A percentile compares a stretch with the other conserved stretches of the same genome.
Conservation (phyloP, 148 eudicot genomes). For the Tetragonia tetragonoides region DNA sequence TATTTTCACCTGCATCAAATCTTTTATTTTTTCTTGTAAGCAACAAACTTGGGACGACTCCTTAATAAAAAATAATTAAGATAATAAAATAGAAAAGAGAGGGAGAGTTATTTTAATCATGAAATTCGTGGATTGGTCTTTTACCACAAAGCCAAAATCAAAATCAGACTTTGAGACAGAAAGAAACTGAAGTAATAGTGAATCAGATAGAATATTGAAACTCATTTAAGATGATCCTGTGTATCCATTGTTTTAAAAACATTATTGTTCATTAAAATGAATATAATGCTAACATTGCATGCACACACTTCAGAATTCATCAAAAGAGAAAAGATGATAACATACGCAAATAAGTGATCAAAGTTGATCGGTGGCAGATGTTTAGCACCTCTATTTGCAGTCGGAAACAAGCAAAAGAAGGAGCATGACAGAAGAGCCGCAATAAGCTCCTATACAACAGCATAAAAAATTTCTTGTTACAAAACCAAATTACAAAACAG, state of each 20-base stretch:
- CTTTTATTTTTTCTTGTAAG: not conserved
- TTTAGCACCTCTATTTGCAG: conserved; percentile 59
- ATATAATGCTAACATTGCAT: not conserved
- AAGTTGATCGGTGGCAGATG: conserved; percentile 88
- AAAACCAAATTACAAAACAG: not conserved
- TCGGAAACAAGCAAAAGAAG: conserved; percentile 90
- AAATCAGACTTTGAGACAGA: not conserved
- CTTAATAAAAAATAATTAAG: not conserved
- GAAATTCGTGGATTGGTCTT: not conserved
- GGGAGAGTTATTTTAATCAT: not conserved
- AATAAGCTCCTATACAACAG: conserved; percentile 69
- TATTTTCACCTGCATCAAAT: not conserved
- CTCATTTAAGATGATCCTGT: not conserved
- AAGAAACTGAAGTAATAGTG: not conserved
- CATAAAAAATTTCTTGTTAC: conserved; percentile 7
- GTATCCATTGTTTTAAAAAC: too few relatives aligned
- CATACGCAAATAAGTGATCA: conserved; percentile 89
- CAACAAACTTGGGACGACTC: not conserved
- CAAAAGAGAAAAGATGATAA: conserved; percentile 22
- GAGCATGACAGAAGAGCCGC: conserved; percentile 89
- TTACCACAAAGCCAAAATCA: not conserved
- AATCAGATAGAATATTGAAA: not conserved
- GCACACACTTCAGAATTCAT: not conserved
- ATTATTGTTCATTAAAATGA: not conserved
- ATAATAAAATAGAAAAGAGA: not conserved